A percentile compares a stretch with the other conserved stretches of the same genome.
These are phyloP conservation scores for Onygenales sp. DNA, from an alignment of 2,329 filamentous ascomycete species.

Conservation along the genomic window DNA sequence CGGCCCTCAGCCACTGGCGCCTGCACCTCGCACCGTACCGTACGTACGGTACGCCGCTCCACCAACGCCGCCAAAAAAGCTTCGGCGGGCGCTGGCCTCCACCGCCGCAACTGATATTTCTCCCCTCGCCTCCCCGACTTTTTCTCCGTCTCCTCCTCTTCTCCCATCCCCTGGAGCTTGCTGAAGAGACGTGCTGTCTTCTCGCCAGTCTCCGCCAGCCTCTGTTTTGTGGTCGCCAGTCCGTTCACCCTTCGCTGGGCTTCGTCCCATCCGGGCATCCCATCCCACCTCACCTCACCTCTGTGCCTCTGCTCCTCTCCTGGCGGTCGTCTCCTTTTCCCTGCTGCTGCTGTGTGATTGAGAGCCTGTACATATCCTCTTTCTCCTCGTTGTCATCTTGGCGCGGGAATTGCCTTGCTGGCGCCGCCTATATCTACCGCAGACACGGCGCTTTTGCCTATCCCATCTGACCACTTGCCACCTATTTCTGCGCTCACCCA, in stretches of 20 bases:
- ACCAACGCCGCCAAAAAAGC: too few species aligned
- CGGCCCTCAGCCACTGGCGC: too few species aligned
- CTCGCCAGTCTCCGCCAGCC: conserved; percentile 5
- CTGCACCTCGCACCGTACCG: too few species aligned
- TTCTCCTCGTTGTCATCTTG: not conserved
- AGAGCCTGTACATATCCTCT: not conserved
- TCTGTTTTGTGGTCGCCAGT: conserved; percentile 12
- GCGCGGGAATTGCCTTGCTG: not conserved
- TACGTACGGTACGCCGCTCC: too few species aligned
- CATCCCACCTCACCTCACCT: not conserved
- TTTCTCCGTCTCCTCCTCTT: conserved; percentile 5
- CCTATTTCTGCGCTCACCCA: not conserved
- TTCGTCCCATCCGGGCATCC: conserved; percentile 14
- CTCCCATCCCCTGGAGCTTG: conserved; percentile 2
- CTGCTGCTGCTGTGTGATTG: not conserved
- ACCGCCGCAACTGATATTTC: conserved; percentile 1
- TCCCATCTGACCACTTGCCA: not conserved
- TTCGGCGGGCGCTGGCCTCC: too few species aligned
- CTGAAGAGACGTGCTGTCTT: conserved; percentile 1
- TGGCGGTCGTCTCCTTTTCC: conserved; percentile 8
- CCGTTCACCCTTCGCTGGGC: conserved; percentile 7
- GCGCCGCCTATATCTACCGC: not conserved
- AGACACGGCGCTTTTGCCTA: not conserved
- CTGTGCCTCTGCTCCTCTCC: conserved; percentile 4
- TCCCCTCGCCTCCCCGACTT: conserved; percentile 7